phyloP scores from a whole-genome alignment of 306 rosid genomes.

The Morella rubra region DNA sequence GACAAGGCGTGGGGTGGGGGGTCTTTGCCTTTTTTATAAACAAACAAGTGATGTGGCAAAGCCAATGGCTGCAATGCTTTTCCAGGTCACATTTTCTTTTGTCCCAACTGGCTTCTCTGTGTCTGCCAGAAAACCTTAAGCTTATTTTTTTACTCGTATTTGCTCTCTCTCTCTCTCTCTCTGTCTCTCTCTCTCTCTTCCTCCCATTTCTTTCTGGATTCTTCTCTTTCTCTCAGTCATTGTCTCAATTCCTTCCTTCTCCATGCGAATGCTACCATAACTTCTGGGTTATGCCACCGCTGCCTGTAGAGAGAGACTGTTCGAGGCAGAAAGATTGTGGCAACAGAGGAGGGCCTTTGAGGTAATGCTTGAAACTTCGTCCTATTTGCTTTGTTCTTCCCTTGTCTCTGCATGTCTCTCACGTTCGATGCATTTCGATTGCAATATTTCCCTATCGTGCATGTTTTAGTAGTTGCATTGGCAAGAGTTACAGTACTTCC shows the following conservation, averaged over 20 bases:
- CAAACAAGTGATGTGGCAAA: slow-evolving; percentile 43
- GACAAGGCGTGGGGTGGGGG: slow-evolving; percentile 18
- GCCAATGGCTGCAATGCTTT: slow-evolving; percentile 37
- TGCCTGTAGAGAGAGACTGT: background rate
- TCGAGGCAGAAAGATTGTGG: background rate
- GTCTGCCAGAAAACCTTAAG: slow-evolving; percentile 28
- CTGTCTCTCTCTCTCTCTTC: background rate
- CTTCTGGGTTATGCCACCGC: background rate
- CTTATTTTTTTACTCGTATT: slow-evolving; percentile 29
- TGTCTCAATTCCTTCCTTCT: background rate
- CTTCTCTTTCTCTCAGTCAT: slow-evolving; percentile 10
- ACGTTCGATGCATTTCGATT: too few species aligned
- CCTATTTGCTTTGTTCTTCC: background rate
- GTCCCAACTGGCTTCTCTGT: slow-evolving; percentile 50
- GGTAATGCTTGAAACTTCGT: background rate
- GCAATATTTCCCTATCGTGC: too few species aligned
- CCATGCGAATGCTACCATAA: background rate
- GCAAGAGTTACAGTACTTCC: too few species aligned
- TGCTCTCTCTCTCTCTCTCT: background rate
- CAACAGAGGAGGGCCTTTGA: background rate
- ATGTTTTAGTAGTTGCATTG: too few species aligned
- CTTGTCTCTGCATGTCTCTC: background rate
- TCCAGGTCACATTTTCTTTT: slow-evolving; percentile 49
- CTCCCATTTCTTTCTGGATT: background rate
- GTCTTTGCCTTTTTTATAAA: slow-evolving; percentile 31